Conservation (phyloP, 352 stramenopile species). For the Phytopythium kandeliae region DNA sequence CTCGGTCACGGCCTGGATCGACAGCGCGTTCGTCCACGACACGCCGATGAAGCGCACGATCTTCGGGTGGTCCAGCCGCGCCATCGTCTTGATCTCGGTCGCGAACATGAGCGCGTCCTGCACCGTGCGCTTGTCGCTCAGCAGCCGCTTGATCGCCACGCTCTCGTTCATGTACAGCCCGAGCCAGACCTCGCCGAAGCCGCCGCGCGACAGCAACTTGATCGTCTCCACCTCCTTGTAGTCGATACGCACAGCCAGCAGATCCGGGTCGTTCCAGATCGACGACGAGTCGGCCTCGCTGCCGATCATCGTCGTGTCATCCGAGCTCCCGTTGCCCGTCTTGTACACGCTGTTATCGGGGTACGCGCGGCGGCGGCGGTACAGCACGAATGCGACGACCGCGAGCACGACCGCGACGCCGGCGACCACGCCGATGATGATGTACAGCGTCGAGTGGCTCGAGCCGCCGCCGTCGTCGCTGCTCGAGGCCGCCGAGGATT, state of each 20-base stretch:
- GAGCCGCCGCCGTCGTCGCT: slow-evolving; percentile 10
- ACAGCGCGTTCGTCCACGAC: slow-evolving; percentile 54
- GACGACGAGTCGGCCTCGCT: slow-evolving; percentile 30
- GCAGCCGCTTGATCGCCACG: slow-evolving; percentile 58
- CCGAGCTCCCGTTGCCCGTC: slow-evolving; percentile 15
- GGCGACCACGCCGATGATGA: slow-evolving; percentile 35
- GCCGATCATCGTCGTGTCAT: slow-evolving; percentile 25
- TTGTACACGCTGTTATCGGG: slow-evolving; percentile 10
- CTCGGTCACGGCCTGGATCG: slow-evolving; percentile 56
- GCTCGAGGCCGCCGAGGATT: slow-evolving; percentile 6
- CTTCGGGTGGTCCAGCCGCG: slow-evolving; percentile 54
- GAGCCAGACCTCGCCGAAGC: slow-evolving; percentile 67
- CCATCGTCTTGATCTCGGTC: slow-evolving; percentile 53
- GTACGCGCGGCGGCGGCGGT: slow-evolving; percentile 15
- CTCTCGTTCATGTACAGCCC: slow-evolving; percentile 58
- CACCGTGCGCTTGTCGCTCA: slow-evolving; percentile 52
- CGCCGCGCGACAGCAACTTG: slow-evolving; percentile 56
- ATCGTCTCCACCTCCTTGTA: slow-evolving; percentile 42
- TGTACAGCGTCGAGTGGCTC: slow-evolving; percentile 26
- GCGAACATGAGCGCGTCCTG: slow-evolving; percentile 50
- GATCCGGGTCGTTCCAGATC: slow-evolving; percentile 62
- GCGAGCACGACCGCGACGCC: slow-evolving; percentile 31
- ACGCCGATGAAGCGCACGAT: slow-evolving; percentile 67
- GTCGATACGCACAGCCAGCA: slow-evolving; percentile 54
- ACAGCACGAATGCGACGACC: slow-evolving; percentile 33